Base-by-base conservation (phyloP, 129 eudicot genomes). In the Lactuca sativa region DNA sequence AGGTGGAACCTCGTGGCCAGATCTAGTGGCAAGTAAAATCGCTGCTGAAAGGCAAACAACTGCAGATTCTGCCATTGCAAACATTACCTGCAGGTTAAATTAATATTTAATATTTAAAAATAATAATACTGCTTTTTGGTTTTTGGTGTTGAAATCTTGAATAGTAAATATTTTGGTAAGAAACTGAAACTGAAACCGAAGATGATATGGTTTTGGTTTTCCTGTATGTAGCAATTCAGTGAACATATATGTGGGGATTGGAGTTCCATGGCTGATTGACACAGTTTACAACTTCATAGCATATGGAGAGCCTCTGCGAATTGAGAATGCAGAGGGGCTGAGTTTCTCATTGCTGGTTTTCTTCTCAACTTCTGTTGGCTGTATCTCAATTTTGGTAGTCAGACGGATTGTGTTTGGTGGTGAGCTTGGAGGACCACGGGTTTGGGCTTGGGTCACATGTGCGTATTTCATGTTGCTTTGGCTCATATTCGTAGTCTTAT, bases 11-110 rank as follows among this genome's bases (percentile, higher is more conserved):
- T 89, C 96, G 4, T 92, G 98, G 98, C 98, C 98, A 1, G 98
- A 92, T 81, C 74, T 92, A 72, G 93, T 89, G 76, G 98, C 98
- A 40, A 92, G 98, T 84, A 92, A 92, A 74, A 92, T 92, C 77
- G 98, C 96, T 14, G 98, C 96, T 51, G 96, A 86, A 80, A 78
- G 96, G 66, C 98, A 92, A 80, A 79, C 78, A 67, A 92, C 95
- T 36, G 98, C 98, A 7, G 98, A 92, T 69, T 92, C 98, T 6
- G 98, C 98, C 67, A 89, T 92, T 73, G 98, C 98, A 63, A 92
- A 92, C 80, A 92, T 89, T 77, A 92, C 95, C 76, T 92, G 96
- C 96, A 92, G 98, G 98, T 92, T 57, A 33, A 4, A 25, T 25
- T 25, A 25, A 25, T 25, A 25, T 25, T 25, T 25, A 21, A 21